Base-by-base conservation (phyloP, 1,284 basidiomycete species). In the Boletellus deceptivus region DNA sequence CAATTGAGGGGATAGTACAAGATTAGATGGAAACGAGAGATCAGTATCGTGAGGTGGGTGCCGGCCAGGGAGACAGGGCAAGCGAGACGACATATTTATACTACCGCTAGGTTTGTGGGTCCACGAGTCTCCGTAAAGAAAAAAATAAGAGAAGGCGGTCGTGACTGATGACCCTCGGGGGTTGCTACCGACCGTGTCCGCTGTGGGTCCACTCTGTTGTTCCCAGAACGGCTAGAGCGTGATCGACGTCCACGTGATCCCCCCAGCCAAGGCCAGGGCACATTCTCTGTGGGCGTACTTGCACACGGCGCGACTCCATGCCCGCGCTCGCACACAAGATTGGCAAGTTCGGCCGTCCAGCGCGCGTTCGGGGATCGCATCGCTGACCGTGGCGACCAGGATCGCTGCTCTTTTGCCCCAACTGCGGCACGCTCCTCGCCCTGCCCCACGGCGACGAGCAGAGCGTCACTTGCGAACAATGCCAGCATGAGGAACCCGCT, bases 341-440 rank as follows among this genome's bases (percentile, higher is more conserved):
- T 46, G 63, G 63, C 48, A 52, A 43, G 63, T 63, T 63, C 22
- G 37, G 1, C 39, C 27, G 16, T 43, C 33, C 20, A 25, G 37
- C 22, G 4, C 34, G n/a, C 33, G 13, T 16, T 16, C 9, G 20
- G 34, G 34, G n/a, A 35, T 27, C 22, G 29, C 54, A 50, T 18
- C 6, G 13, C 27, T 60, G 40, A 60, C 38, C 18, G n/a, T 46
- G 18, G 46, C 40, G 39, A 43, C 31, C 58, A 84, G 93, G 96
- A 48, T 94, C 94, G 6, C 77, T 98, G 24, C 77, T 98, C 42
- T 98, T 99, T 72, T 99, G 96, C 72, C 89, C 91, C 7, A 80
- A 85, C 53, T 99, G 96, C 64, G 93, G 93, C 16, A 94, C 91
- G 0, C 74, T 99, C 39, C 84, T 99, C 20, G 84, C 90, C 59